phyloP scores from a whole-genome alignment of 73 alveolate species.

The Paraurostyla sp. region DNA sequence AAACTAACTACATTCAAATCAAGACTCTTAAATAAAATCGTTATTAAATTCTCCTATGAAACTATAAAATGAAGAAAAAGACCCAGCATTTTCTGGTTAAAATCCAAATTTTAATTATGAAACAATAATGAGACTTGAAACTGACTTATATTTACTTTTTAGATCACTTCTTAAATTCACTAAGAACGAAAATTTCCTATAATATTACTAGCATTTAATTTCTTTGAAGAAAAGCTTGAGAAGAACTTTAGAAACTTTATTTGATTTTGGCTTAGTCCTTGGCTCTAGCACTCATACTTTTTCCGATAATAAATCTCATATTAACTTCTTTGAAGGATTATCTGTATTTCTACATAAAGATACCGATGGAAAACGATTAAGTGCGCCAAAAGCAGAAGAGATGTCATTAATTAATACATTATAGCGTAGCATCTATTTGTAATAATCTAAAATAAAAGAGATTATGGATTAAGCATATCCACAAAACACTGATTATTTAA shows the following conservation, averaged over 20 bases:
- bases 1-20: too few species aligned
- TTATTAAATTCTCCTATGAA: too few species aligned
- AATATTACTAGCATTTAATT: conserved; percentile 19
- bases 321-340: background rate
- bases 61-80: background rate
- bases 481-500: background rate
- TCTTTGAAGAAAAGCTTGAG: background rate
- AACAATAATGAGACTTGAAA: conserved; percentile 28
- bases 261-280: conserved; percentile 20
- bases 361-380: background rate
- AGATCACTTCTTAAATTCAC: conserved; percentile 7
- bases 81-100: background rate
- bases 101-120: background rate
- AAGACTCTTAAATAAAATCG: too few species aligned
- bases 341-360: background rate
- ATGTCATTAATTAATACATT: background rate
- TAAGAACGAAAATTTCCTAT: conserved; percentile 23
- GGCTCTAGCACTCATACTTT: background rate
- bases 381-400: conserved; percentile 25
- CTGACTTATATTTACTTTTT: conserved; percentile 4
- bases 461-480: background rate
- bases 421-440: background rate
- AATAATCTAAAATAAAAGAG: background rate
- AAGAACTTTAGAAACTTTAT: background rate
- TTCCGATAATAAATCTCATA: background rate